Conservation (phyloP, 2,329 filamentous ascomycete genomes). For the Aspergillus alliaceus region DNA sequence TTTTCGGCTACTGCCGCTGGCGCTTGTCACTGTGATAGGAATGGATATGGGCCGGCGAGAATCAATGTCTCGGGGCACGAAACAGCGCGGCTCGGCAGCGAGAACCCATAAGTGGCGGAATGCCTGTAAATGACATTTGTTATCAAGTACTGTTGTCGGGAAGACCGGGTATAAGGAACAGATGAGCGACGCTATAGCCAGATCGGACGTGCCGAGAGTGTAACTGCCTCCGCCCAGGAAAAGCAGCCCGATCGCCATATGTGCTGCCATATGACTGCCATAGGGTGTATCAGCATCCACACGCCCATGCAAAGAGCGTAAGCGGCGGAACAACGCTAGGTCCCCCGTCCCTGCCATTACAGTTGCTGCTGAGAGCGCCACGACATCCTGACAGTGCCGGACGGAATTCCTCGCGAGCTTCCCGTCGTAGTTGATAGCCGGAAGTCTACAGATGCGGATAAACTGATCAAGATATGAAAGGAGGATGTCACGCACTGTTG, state of each 20-base stretch:
- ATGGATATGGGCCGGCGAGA: conserved; percentile 77
- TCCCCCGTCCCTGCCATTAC: conserved; percentile 98
- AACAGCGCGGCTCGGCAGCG: conserved; percentile 82
- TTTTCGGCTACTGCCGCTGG: conserved; percentile 33
- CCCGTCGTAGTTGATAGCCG: conserved; percentile 70
- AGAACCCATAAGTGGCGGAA: conserved; percentile 98
- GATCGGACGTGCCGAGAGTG: conserved; percentile 84
- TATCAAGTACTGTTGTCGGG: conserved; percentile 85
- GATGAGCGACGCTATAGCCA: conserved; percentile 81
- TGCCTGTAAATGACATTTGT: conserved; percentile 90
- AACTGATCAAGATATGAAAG: conserved; percentile 84
- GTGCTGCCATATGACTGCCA: conserved; percentile 88
- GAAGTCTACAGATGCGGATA: conserved; percentile 70
- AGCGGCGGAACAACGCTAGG: conserved; percentile 75
- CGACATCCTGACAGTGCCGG: conserved; percentile 84
- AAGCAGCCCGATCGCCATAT: conserved; percentile 85
- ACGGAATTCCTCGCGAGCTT: conserved; percentile 80
- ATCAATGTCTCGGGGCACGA: conserved; percentile 83
- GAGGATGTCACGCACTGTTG: conserved; percentile 74
- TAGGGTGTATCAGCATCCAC: conserved; percentile 83
- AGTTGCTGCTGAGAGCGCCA: conserved; percentile 77
- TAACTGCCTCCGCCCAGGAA: conserved; percentile 92
- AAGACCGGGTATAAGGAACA: conserved; percentile 94
- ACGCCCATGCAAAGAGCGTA: conserved; percentile 84
- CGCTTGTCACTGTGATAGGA: conserved; percentile 66